Evolutionary conservation across 2,329 filamentous ascomycete genomes (phyloP), one percentile per base, ranked within the genome.

Genomic region (Fusarium albidum): DNA sequence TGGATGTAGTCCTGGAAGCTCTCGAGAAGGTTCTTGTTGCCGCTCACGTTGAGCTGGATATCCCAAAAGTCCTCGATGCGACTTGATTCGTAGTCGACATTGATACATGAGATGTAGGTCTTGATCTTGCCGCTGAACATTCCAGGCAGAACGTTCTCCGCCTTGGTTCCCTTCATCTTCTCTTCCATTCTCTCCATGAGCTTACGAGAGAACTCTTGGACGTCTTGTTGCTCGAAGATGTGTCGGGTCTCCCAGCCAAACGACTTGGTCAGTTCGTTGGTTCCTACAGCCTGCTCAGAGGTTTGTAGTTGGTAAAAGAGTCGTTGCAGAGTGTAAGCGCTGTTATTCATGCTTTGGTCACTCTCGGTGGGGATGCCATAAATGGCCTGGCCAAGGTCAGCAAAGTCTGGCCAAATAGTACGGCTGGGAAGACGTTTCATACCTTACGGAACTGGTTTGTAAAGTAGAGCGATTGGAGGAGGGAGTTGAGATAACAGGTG

Each of bases 51-150:
- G 64, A 99, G 84, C 72, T 99, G 95, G 55, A 99, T 91, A 71
- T 99, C 95, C 95, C 95, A 99, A 73, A 97, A 99, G 66, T 99
- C 96, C 73, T 99, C 95, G 62, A 95, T 86, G 57, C 94, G 86
- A 57, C 93, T 96, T 17, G 92, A 97, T 77, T 98, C 94, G 77
- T 96, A 99, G 68, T 96, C 88, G 57, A 99, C 96, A 72, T 99
- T 95, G 72, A 99, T 97, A 77, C 96, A 99, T 17, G 91, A 96
- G 61, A 99, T 96, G 74, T 98, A 99, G 1, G 95, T 99, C 78
- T 98, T 98, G 74, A 96, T 93, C 76, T 98, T 98, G 51, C 95
- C 96, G 52, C 95, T 93, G 68, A 99, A 98, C 79, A 99, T 89
- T 57, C 90, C 87, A 1, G 93, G 87, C 9, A 99, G 80, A 3